Conservation (phyloP, 169 alveolate genomes). For the Plasmodium coatneyi region DNA sequence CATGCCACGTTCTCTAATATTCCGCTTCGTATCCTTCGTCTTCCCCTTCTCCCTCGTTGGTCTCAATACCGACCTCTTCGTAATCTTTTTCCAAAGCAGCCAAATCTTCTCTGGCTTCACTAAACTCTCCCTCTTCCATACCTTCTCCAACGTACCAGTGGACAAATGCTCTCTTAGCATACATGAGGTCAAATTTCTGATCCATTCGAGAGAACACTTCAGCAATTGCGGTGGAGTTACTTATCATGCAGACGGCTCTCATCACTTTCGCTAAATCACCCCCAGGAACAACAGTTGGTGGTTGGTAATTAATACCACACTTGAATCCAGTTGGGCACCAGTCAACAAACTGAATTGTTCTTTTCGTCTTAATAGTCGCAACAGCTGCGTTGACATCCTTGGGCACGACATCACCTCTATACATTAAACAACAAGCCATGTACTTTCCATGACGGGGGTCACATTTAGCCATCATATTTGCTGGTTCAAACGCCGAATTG, state of each 20-base stretch:
- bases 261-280: slow-evolving; percentile 99
- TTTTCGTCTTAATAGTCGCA: slow-evolving; percentile 97
- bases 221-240: slow-evolving; percentile 99
- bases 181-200: slow-evolving; percentile 98
- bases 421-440: slow-evolving; percentile 98
- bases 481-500: slow-evolving; percentile 98
- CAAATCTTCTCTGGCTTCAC: slow-evolving; percentile 99
- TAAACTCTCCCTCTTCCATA: slow-evolving; percentile 99
- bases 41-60: slow-evolving; percentile 76
- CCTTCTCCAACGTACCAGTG: slow-evolving; percentile 99
- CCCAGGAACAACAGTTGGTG: slow-evolving; percentile 99
- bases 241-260: slow-evolving; percentile 99
- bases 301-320: slow-evolving; percentile 99
- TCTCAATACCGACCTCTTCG: slow-evolving; percentile 97
- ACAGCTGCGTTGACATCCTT: slow-evolving; percentile 99
- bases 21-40: slow-evolving; percentile 76
- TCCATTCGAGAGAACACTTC: slow-evolving; percentile 98
- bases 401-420: slow-evolving; percentile 98
- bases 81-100: slow-evolving; percentile 98
- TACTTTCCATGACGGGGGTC: slow-evolving; percentile 99
- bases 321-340: slow-evolving; percentile 99
- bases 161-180: slow-evolving; percentile 99
- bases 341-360: slow-evolving; percentile 98
- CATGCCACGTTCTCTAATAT: slow-evolving; percentile 3
- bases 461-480: slow-evolving; percentile 98